These are phyloP conservation scores for Curvularia lunata DNA, from an alignment of 2,329 filamentous ascomycete genomes.

Conservation along the genomic window DNA sequence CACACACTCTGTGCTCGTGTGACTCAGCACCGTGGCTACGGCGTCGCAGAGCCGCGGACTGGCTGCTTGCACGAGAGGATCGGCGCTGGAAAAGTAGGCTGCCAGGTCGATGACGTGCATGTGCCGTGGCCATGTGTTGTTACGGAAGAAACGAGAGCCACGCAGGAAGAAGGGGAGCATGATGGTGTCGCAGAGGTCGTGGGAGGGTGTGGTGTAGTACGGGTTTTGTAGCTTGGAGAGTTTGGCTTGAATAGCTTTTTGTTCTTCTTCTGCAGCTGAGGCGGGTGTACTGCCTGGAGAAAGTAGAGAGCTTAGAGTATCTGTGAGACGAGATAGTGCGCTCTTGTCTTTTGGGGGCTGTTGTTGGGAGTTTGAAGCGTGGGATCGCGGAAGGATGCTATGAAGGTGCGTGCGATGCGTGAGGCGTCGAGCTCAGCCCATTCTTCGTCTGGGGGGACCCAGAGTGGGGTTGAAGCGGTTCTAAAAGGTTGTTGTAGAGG, in stretches of 20 bases:
- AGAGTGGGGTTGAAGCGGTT: constrained; percentile 7
- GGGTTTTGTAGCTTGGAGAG: constrained; percentile 9
- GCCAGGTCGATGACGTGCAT: constrained; percentile 21
- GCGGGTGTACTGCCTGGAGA: not conserved
- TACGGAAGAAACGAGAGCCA: constrained; percentile 3
- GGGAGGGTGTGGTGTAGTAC: constrained; percentile 8
- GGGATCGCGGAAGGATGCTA: constrained; percentile 10
- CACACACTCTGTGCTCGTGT: constrained; percentile 19
- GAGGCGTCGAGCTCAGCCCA: constrained; percentile 15
- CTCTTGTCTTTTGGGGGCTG: not conserved
- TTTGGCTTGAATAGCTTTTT: not conserved
- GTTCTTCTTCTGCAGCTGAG: not conserved
- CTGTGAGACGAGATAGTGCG: constrained; percentile 5
- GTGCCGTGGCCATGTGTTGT: constrained; percentile 1
- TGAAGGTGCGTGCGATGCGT: constrained; percentile 13
- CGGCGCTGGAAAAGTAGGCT: constrained; percentile 1
- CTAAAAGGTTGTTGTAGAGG: not conserved
- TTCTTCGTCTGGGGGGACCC: constrained; percentile 22
- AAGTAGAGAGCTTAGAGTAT: constrained; percentile 1
- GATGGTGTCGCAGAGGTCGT: constrained; percentile 16
- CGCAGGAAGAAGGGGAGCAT: constrained; percentile 1
- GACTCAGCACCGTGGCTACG: constrained; percentile 23
- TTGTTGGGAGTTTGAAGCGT: not conserved
- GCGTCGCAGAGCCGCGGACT: constrained; percentile 25
- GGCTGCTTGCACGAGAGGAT: constrained; percentile 4